A percentile compares a stretch with the other conserved stretches of the same genome.
These are phyloP conservation scores for Candida dubliniensis DNA, from an alignment of 1,139 yeast genomes.

Conservation along the genomic window DNA sequence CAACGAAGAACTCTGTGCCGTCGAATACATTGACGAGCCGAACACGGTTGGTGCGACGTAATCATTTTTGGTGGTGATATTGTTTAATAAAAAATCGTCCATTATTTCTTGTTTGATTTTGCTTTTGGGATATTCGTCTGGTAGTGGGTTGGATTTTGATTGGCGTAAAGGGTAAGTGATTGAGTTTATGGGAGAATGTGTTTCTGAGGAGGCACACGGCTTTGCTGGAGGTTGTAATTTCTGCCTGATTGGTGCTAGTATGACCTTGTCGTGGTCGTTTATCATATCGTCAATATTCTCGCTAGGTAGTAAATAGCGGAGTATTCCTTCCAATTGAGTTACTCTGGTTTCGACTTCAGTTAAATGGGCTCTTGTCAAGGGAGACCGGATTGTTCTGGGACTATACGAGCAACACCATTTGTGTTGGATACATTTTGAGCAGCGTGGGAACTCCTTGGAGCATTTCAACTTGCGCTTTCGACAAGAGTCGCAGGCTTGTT, in stretches of 20 bases:
- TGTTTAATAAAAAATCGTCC: slow-evolving; percentile 41
- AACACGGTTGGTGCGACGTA: slow-evolving; percentile 18
- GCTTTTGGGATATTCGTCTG: slow-evolving; percentile 16
- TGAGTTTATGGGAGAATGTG: slow-evolving; percentile 11
- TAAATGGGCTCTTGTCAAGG: slow-evolving; percentile 76
- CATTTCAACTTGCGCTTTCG: slow-evolving; percentile 58
- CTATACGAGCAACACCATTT: slow-evolving; percentile 75
- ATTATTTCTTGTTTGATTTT: slow-evolving; percentile 43
- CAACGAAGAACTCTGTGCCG: slow-evolving; percentile 19
- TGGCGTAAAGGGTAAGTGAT: slow-evolving; percentile 12
- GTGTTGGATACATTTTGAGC: slow-evolving; percentile 73
- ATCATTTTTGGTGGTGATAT: slow-evolving; percentile 25
- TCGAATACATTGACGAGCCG: slow-evolving; percentile 12
- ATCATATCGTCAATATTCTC: slow-evolving; percentile 26
- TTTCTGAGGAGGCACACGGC: slow-evolving; percentile 1
- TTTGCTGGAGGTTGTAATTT: slow-evolving; percentile 3
- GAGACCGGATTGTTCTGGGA: slow-evolving; percentile 76
- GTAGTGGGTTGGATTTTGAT: slow-evolving; percentile 12
- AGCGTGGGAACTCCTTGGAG: slow-evolving; percentile 68
- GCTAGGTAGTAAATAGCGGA: slow-evolving; percentile 41
- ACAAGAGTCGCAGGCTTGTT: slow-evolving; percentile 61
- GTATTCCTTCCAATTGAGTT: slow-evolving; percentile 51
- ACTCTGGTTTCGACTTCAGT: slow-evolving; percentile 74
- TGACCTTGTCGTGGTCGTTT: slow-evolving; percentile 23
- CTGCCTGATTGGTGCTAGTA: slow-evolving; percentile 19